Base-by-base conservation (phyloP, 805 yeast species). In the Suhomyces prunicola region DNA sequence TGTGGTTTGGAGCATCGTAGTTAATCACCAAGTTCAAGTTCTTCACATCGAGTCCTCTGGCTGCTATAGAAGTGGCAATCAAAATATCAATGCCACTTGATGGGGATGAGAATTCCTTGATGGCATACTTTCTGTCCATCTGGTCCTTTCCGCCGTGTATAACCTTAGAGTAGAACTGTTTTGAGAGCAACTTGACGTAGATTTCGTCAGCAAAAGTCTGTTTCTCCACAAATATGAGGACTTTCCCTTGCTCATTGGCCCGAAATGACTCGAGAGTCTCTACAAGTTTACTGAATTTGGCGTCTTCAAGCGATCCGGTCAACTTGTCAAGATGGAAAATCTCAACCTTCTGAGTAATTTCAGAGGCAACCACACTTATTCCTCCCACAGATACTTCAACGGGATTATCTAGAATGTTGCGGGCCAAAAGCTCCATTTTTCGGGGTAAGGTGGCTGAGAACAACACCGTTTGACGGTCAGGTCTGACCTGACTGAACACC, bases 101-200 rank as follows among this genome's bases (percentile, higher is more conserved):
- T 52, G 81, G 79, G 4, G 60, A 57, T 1, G 76, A 68, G 68
- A 93, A 94, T 48, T 84, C 89, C 12, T 78, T 74, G 40, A 94
- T 80, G 2, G 92, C 90, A 22, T 80, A 71, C 46, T 87, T 87
- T 50, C 99, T 76, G 64, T 93, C 97, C 31, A 80, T 72, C 62
- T 92, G 96, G 46, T 89, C 92, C 61, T 90, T 87, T 1, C 97
- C 98, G 0, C 98, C 99, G 69, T 94, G 99, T 6, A 94, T 80
- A 0, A 92, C 78, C 54, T 83, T 74, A 36, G 92, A 80, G 0
- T 81, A 73, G 59, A 83, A 81, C 0, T 89, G 83, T 50, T 81
- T 67, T 2, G 74, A 67, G 40, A 78, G 59, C 40, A 90, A 71
- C 49, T 77, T 79, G 22, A 80, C 79, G 39, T 83, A 76, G 46